Base-by-base conservation (phyloP, 139 green algal genomes). In the Haematococcus sp. region DNA sequence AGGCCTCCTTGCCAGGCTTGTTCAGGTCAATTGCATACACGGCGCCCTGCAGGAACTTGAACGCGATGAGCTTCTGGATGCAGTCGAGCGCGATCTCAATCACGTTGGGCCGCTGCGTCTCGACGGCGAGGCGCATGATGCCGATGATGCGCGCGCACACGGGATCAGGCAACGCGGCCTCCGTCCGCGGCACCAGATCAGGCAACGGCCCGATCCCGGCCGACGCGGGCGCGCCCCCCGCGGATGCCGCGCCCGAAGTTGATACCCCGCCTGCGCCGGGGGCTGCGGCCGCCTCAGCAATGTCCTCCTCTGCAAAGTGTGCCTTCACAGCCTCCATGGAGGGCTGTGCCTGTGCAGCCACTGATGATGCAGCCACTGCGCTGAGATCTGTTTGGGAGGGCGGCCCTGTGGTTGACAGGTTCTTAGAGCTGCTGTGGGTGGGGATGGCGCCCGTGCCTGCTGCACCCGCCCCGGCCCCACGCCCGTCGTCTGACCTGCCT, bases 1-100 rank as follows among this genome's bases (percentile, higher is more conserved):
- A 19, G 27, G 2, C 40, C 25, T 67, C 60, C 20, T 68, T 65
- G 52, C n/a, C 22, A 23, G 17, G 13, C 72, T 56, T 71, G 44
- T 71, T 34, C 28, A 79, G 19, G 46, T 74, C 34, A 25, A 79
- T 69, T 2, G 74, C 66, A 65, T 68, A 63, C 5, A 55, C 33
- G 28, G 73, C 28, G 7, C 74, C 65, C 77, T 84, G 70, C 68
- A 85, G 28, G 79, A 80, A 85, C 15, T 75, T 67, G 72, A 94
- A 91, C 3, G 93, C 88, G 1, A 98, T 87, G 49, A 98, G 84
- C 81, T 93, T 90, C 81, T 98, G 95, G 3, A 98, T 75, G 43
- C 87, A 91, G 83, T 97, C 92, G 67, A 98, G 76, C 0, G 89
- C 79, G 11, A 91, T 64, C 74, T 98, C 94, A 22, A 96, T 83